A percentile compares a stretch with the other conserved stretches of the same genome.
phyloP scores from a whole-genome alignment of 257 asterid species.

The Osmanthus fragrans region DNA sequence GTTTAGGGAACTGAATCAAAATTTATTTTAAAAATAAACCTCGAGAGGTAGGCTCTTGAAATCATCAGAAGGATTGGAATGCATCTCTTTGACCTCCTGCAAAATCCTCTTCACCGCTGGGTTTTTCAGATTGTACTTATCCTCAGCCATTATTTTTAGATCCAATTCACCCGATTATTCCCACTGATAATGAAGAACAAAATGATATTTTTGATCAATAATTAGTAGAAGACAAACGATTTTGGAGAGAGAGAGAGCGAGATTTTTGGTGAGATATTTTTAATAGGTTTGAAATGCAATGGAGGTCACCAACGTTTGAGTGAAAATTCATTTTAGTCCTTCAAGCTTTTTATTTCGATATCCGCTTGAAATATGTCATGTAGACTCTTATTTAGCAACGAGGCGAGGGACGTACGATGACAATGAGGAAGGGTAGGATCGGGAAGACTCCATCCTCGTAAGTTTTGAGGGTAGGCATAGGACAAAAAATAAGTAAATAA shows the following conservation, averaged over 20 bases:
- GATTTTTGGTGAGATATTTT: background rate
- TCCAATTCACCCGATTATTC: conserved; percentile 30
- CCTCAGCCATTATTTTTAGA: conserved; percentile 64
- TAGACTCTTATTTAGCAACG: too few relatives aligned
- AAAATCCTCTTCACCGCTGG: conserved; percentile 94
- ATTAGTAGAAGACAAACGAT: background rate
- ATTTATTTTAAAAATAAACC: conserved; percentile 38
- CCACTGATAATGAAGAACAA: conserved; percentile 12
- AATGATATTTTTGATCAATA: background rate
- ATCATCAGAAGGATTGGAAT: conserved; percentile 88
- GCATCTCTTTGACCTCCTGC: conserved; percentile 96
- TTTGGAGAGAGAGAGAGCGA: background rate
- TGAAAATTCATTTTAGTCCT: background rate
- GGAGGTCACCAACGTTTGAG: background rate
- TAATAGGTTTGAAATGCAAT: background rate
- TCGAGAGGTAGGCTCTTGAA: conserved; percentile 93
- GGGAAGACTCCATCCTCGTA: too few relatives aligned
- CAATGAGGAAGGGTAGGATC: too few relatives aligned
- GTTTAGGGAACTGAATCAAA: background rate
- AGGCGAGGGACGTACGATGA: too few relatives aligned
- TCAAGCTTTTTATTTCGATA: background rate
- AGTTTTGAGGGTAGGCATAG: too few relatives aligned
- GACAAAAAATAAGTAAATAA: too few relatives aligned
- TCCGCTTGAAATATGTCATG: background rate
- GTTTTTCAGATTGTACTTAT: conserved; percentile 76